Base-by-base conservation (phyloP, 139 green algal genomes). In the Pseudopediastrum boryanum region DNA sequence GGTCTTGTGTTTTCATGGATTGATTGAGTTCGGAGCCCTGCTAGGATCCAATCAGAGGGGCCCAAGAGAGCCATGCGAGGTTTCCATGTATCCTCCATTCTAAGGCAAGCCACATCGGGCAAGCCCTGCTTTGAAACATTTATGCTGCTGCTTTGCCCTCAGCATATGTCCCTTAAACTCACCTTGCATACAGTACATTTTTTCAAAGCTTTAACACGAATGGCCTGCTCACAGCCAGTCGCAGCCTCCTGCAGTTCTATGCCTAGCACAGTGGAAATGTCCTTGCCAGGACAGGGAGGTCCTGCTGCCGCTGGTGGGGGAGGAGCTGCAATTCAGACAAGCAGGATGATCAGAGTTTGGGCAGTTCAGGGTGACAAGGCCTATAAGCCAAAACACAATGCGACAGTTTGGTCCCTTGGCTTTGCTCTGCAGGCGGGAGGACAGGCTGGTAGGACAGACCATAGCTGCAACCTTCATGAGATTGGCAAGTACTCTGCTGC, bases 181-280 rank as follows among this genome's bases (percentile, higher is more conserved):
- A 59, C 77, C 66, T 77, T 64, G 67, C 77, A 83, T 4, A 63
- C 51, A 23, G 66, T 42, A 65, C 83, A 87, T 13, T 50, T 52
- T 3, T 50, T 50, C 65, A 77, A 36, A 4, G 72, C 77, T 33
- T 35, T 48, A 4, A 68, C 70, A 6, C 56, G 43, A 33, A 87
- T 58, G 29, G 51, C 54, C 46, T 71, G 72, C 12, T 80, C 78
- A 21, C 46, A 74, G 10, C 83, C 83, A 13, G 71, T 73, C 25
- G 70, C 78, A 21, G 83, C 72, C 66, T 87, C 83, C 13, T 33
- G 56, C 44, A 87, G 63, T 38, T 79, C 62, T n/a, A 87, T 29
- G 33, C 83, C 83, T 42, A 87, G 56, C 23, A 87, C 83, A 42
- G 75, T 77, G 58, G 63, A 70, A 54, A 87, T 64, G 67, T 87